Evolutionary conservation across 805 yeast species (phyloP).

Genomic region (Pichia rugopelliculosa): DNA sequence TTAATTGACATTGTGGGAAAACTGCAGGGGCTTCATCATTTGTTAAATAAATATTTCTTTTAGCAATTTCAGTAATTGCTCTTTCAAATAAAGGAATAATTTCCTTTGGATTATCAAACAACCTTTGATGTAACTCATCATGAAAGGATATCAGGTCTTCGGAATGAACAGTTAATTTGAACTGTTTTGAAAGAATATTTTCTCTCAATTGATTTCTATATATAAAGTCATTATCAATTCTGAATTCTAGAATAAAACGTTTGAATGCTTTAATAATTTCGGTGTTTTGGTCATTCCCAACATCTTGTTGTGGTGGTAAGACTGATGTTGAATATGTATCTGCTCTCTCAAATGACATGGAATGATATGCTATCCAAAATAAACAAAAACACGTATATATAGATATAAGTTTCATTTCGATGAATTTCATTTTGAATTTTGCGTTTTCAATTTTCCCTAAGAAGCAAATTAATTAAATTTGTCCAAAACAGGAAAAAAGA

Average conservation of each 20-base stretch:
- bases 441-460: not conserved
- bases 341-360: slow-evolving; percentile 69
- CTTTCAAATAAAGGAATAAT: slow-evolving; percentile 79
- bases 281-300: slow-evolving; percentile 53
- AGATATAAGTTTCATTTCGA: no score
- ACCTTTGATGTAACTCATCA: slow-evolving; percentile 78
- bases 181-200: slow-evolving; percentile 70
- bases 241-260: slow-evolving; percentile 75
- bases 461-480: not conserved
- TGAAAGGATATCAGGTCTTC: slow-evolving; percentile 83
- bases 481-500: not conserved
- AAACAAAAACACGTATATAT: not conserved
- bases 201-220: slow-evolving; percentile 90
- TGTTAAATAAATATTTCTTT: slow-evolving; percentile 51
- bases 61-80: slow-evolving; percentile 82
- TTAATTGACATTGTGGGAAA: slow-evolving; percentile 80
- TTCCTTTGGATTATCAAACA: slow-evolving; percentile 81
- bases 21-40: slow-evolving; percentile 42
- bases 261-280: slow-evolving; percentile 74
- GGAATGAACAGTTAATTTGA: slow-evolving; percentile 63
- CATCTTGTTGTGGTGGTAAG: slow-evolving; percentile 67
- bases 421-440: not conserved
- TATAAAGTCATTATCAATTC: slow-evolving; percentile 72
- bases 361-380: not conserved
- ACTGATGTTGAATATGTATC: slow-evolving; percentile 73